Evolutionary conservation across 2,329 filamentous ascomycete genomes (phyloP).

Genomic region (Bipolaris oryzae): DNA sequence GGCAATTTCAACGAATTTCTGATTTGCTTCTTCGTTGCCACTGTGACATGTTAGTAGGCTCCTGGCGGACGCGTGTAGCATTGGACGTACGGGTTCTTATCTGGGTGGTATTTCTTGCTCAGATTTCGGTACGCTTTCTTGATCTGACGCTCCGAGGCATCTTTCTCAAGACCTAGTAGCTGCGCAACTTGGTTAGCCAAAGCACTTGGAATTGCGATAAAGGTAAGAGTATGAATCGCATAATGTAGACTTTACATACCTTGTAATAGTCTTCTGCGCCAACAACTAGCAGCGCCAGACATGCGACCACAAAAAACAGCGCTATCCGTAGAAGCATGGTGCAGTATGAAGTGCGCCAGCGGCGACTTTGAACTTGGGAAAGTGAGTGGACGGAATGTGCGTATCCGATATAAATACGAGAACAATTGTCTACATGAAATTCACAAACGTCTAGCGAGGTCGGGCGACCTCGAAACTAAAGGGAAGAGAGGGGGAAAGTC

Average conservation of each 20-base stretch:
- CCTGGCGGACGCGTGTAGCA: constrained; percentile 11
- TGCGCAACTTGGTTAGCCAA: constrained; percentile 51
- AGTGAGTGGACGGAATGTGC: constrained; percentile 28
- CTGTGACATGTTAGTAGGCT: constrained; percentile 51
- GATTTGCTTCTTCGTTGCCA: constrained; percentile 76
- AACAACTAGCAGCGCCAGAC: constrained; percentile 52
- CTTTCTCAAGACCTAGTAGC: constrained; percentile 79
- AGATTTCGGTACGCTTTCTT: constrained; percentile 91
- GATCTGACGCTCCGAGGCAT: constrained; percentile 83
- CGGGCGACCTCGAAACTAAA: constrained; percentile 10
- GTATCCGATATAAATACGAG: constrained; percentile 18
- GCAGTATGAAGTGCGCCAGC: constrained; percentile 26
- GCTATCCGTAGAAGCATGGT: constrained; percentile 53
- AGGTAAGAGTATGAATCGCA: constrained; percentile 1
- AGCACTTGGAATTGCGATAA: background rate
- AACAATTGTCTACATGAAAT: constrained; percentile 22
- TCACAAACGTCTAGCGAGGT: constrained; percentile 6
- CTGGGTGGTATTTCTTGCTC: constrained; percentile 95
- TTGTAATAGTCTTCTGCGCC: constrained; percentile 78
- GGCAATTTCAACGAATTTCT: constrained; percentile 92
- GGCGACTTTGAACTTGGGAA: constrained; percentile 15
- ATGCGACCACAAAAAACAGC: constrained; percentile 51
- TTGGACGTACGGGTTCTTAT: constrained; percentile 87
- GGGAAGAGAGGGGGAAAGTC: constrained; percentile 3
- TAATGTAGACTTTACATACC: constrained; percentile 50